Base-by-base conservation (phyloP, 208 protist species). In the Trichomonas gallinae region DNA sequence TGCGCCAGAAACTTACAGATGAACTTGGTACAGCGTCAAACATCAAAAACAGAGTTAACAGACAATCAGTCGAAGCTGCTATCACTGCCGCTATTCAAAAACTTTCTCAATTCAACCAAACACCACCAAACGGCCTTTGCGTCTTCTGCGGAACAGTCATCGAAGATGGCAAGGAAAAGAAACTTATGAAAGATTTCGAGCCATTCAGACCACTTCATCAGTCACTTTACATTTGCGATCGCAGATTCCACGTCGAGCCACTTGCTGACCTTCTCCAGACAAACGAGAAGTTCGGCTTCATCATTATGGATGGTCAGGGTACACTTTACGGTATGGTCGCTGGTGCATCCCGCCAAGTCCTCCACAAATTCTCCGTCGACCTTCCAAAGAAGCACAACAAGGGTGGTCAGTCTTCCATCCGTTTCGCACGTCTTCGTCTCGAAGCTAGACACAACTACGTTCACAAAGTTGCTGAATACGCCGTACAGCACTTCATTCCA, bases 321-420 rank as follows among this genome's bases (percentile, higher is more conserved):
- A 98, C 98, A 31, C 98, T 99, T 10, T 99, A 99, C 96, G 99
- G 98, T 45, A 99, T 99, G 10, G 98, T 99, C 1, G 98, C 98
- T 96, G 99, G 99, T 63, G 99, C 99, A 97, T 98, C 98, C 13
- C 98, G 99, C 96, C 98, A 99, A 58, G 98, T 99, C 96, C 97
- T 99, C 0, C 98, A 99, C 96, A 99, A 99, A 96, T 99, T 99
- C 97, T 98, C 98, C 21, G 99, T 99, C 36, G 99, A 99, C 96
- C 98, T 99, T 34, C 99, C 99, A 26, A 99, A 99, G 98, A 99
- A 99, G 98, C 99, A 99, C 98, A 99, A 99, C 58, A 98, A 99
- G 97, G 99, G 99, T 98, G 99, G 99, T 97, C 99, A 99, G 98
- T 99, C 99, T 97, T 99, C 99, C 96, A 98, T 99, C 83, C 99